Conservation (phyloP, 768 basidiomycete genomes). For the Pleurotus platypus region DNA sequence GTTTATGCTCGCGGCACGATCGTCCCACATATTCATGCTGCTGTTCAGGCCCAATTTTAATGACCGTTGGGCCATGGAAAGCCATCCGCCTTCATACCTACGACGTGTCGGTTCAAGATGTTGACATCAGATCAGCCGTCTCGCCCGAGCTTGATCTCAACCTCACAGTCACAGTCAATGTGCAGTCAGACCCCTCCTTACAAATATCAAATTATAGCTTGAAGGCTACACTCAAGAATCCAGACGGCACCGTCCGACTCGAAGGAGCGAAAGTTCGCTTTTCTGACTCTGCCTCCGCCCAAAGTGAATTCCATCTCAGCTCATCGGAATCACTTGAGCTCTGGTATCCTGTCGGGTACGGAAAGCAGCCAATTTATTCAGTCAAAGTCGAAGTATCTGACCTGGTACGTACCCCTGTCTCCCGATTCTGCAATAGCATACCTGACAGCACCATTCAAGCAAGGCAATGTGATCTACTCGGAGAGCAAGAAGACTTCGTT, state of each 20-base stretch:
- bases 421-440: neutral
- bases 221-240: conserved; percentile 43
- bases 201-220: conserved; percentile 22
- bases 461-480: conserved; percentile 49
- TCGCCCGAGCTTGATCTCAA: conserved; percentile 16
- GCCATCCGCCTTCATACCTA: conserved; percentile 73
- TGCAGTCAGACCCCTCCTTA: conserved; percentile 33
- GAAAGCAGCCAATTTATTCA: conserved; percentile 75
- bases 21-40: neutral
- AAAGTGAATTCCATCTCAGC: conserved; percentile 45
- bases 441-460: conserved; percentile 23
- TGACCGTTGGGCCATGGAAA: conserved; percentile 89
- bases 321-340: conserved; percentile 55
- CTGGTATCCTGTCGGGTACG: conserved; percentile 88
- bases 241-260: conserved; percentile 44
- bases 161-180: too few relatives aligned
- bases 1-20: conserved; percentile 8
- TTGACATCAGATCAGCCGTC: conserved; percentile 59
- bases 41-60: conserved; percentile 66
- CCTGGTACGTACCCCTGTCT: conserved; percentile 35
- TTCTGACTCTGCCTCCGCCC: conserved; percentile 27
- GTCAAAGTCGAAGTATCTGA: conserved; percentile 54
- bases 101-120: conserved; percentile 54
- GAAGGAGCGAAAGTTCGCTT: conserved; percentile 31
- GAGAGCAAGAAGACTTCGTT: conserved; percentile 66